Base-by-base conservation (phyloP, 2,329 filamentous ascomycete genomes). In the Capronia americana region DNA sequence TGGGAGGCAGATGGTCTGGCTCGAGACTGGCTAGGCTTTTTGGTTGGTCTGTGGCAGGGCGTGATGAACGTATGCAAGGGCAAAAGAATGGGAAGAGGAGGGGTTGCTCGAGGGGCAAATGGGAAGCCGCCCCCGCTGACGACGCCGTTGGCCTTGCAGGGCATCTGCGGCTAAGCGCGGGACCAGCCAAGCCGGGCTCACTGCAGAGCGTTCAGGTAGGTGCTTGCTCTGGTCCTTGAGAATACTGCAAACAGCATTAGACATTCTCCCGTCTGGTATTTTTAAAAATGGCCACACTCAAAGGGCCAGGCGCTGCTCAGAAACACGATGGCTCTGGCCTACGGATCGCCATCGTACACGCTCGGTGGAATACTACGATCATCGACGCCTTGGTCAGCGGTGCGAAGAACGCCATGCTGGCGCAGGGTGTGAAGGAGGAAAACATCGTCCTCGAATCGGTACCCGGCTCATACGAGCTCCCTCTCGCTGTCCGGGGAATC, bases 291-390 rank as follows among this genome's bases (percentile, higher is more conserved):
- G 75, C 84, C 64, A 79, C 83, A 55, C 78, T 88, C 72, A 90
- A 90, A 82, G 88, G 88, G 61, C 87, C 87, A 34, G 88, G 87
- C 70, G 83, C 84, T 74, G 81, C 85, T 34, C 84, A 83, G 74
- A 79, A 75, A 65, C 84, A 84, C 76, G 85, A 88, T 75, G 87
- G 91, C 78, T 87, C 87, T 74, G 84, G 83, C 75, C 87, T 99
- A 70, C 92, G 95, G 76, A 90, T 99, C 77, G 94, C 91, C 77
- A 98, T 99, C 77, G 87, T 99, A 66, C 95, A 98, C 82, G 94
- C 94, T 66, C 89, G 95, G 75, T 99, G 95, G 95, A 99, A 99
- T 83, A 85, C 85, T 71, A 86, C 85, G 72, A 92, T 99, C 77
- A 97, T 98, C 79, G 88, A 91, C 66, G 88, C 92, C 61, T 88